phyloP scores from a whole-genome alignment of 148 eudicot species.

The Dysphania ambrosioides region DNA sequence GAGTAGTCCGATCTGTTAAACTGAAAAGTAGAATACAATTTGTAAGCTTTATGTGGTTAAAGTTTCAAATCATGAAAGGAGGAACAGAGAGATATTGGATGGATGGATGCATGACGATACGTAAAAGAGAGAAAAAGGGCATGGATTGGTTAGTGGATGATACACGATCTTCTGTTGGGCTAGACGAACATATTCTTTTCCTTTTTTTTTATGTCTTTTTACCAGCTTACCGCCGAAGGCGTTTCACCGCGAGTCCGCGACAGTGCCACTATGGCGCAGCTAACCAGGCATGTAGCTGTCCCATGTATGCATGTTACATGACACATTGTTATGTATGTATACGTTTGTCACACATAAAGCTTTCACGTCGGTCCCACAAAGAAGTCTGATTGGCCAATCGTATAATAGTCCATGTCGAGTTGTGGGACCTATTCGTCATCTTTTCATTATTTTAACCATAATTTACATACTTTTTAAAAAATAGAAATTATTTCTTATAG shows the following conservation, averaged over 20 bases:
- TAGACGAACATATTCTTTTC: conserved; percentile 29
- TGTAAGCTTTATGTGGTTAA: conserved; percentile 14
- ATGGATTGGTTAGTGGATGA: conserved; percentile 24
- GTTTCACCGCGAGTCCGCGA: not conserved
- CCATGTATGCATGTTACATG: not conserved
- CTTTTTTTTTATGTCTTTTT: not conserved
- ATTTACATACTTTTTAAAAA: no score
- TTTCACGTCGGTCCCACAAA: not conserved
- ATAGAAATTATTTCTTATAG: no score
- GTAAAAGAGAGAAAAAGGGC: conserved; percentile 17
- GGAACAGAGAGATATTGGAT: conserved; percentile 20
- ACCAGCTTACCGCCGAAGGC: conserved; percentile 9
- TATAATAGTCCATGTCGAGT: not conserved
- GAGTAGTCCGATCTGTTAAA: not conserved
- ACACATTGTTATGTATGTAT: not conserved
- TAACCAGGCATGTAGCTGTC: not conserved
- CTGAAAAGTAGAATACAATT: conserved; percentile 9
- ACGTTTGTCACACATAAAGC: not conserved
- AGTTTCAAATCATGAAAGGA: conserved; percentile 18
- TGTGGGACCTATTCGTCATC: not conserved
- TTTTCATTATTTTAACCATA: no score
- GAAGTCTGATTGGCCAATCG: conserved; percentile 13
- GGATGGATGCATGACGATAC: conserved; percentile 34
- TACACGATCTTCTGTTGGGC: conserved; percentile 26
- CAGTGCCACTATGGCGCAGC: not conserved